Conservation (phyloP, 1,139 yeast species). For the Hanseniaspora gamundiae region DNA sequence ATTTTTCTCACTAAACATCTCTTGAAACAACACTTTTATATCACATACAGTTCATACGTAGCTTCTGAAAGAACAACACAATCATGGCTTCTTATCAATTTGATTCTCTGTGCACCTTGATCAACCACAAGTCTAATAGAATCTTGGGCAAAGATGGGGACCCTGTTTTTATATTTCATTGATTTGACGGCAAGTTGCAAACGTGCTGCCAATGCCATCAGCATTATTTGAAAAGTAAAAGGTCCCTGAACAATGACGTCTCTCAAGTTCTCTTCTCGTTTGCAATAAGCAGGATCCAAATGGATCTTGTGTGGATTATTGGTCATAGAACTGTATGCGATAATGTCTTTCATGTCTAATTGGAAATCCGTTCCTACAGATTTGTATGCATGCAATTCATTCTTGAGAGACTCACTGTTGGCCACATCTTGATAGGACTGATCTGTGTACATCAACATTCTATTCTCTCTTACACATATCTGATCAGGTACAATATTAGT, state of each 20-base stretch:
- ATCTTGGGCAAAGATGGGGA: background rate
- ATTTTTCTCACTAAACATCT: background rate
- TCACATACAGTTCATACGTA: conserved; percentile 14
- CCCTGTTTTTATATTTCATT: background rate
- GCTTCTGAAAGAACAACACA: conserved; percentile 9
- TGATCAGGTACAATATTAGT: background rate
- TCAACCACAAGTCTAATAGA: background rate
- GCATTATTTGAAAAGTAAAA: conserved; percentile 45
- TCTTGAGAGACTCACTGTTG: background rate
- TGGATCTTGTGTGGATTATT: conserved; percentile 80
- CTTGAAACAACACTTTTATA: background rate
- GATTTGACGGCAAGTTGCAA: background rate
- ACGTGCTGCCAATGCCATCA: conserved; percentile 20
- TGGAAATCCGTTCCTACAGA: conserved; percentile 1
- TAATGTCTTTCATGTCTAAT: conserved; percentile 21
- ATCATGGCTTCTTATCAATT: background rate
- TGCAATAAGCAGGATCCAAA: conserved; percentile 46
- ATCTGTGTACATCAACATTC: conserved; percentile 28
- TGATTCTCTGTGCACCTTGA: background rate
- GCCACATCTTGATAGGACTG: conserved; percentile 11
- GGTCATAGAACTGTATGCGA: conserved; percentile 61
- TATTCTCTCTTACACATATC: conserved; percentile 21
- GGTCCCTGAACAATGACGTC: conserved; percentile 73
- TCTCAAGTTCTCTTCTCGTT: conserved; percentile 43
- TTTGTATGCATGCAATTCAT: background rate